phyloP scores from a whole-genome alignment of 805 yeast species.

The Saturnispora zaruensis region DNA sequence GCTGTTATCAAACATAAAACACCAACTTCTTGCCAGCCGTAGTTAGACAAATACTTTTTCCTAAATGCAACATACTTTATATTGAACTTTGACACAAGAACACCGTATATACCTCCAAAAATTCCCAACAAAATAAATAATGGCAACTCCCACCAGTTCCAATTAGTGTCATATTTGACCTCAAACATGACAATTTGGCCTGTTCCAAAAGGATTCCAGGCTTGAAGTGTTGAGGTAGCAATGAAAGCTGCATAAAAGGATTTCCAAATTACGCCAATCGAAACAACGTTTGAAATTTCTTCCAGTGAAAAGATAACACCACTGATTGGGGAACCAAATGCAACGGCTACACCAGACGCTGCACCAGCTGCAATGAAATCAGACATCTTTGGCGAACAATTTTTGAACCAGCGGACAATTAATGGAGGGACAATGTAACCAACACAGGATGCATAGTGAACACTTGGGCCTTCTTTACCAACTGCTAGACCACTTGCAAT shows the following conservation, averaged over 20 bases:
- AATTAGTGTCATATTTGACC: conserved; percentile 75
- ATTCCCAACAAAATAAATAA: conserved; percentile 70
- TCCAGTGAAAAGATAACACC: conserved; percentile 92
- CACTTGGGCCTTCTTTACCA: conserved; percentile 98
- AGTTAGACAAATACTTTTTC: conserved; percentile 49
- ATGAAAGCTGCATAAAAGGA: conserved; percentile 84
- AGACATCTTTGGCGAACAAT: conserved; percentile 35
- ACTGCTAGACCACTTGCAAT: conserved; percentile 89
- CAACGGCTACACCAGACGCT: conserved; percentile 98
- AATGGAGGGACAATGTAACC: conserved; percentile 68
- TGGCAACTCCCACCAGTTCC: conserved; percentile 84
- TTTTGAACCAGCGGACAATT: conserved; percentile 34
- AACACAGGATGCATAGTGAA: conserved; percentile 96
- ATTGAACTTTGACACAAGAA: conserved; percentile 64
- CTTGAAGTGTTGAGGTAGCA: conserved; percentile 73
- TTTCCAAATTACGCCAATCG: conserved; percentile 77
- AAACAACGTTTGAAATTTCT: conserved; percentile 73
- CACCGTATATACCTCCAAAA: conserved; percentile 90
- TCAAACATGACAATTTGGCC: conserved; percentile 92
- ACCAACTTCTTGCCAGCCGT: conserved; percentile 65
- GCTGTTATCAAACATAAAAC: conserved; percentile 63
- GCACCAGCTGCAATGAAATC: conserved; percentile 82
- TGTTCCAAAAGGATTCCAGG: conserved; percentile 84
- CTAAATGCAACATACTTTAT: conserved; percentile 70
- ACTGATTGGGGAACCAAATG: conserved; percentile 94